phyloP scores from a whole-genome alignment of 768 basidiomycete species.

The Russula earlei region DNA sequence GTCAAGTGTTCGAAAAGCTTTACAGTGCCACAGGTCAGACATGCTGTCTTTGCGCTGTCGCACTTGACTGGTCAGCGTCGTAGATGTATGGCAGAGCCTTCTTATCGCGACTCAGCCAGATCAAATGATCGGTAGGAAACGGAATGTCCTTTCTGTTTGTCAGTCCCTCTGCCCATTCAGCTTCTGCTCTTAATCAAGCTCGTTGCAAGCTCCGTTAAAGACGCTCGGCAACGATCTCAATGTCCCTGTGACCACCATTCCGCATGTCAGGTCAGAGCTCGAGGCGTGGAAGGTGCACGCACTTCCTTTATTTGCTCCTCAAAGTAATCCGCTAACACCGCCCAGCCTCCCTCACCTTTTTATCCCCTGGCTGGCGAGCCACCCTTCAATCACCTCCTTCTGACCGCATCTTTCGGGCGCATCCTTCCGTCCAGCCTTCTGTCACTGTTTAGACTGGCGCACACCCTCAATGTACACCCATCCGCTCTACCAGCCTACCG shows the following conservation, averaged over 20 bases:
- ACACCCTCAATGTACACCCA: slow-evolving; percentile 81
- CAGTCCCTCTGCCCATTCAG: slow-evolving; percentile 20
- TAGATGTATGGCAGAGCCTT: slow-evolving; percentile 73
- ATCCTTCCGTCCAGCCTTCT: slow-evolving; percentile 63
- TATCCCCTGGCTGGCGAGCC: neutral
- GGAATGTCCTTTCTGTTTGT: slow-evolving; percentile 50
- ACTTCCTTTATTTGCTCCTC: neutral
- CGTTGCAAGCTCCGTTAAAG: slow-evolving; percentile 58
- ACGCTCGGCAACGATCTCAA: slow-evolving; percentile 41
- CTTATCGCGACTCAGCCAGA: slow-evolving; percentile 68
- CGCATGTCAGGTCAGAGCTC: slow-evolving; percentile 49
- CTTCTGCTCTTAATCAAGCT: neutral
- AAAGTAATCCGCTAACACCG: slow-evolving; percentile 21
- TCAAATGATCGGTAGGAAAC: slow-evolving; percentile 50
- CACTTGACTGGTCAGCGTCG: neutral
- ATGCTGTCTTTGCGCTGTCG: slow-evolving; percentile 11
- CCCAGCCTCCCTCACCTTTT: slow-evolving; percentile 37
- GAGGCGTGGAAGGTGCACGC: slow-evolving; percentile 49
- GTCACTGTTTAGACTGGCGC: slow-evolving; percentile 43
- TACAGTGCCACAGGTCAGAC: slow-evolving; percentile 48
- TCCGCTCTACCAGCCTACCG: slow-evolving; percentile 79
- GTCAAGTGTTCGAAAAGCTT: slow-evolving; percentile 56
- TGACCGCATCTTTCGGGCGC: slow-evolving; percentile 89
- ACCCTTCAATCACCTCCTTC: slow-evolving; percentile 44
- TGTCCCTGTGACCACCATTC: slow-evolving; percentile 53